These are phyloP conservation scores for Aspergillus awamori DNA, from an alignment of 2,329 filamentous ascomycete species.

Conservation along the genomic window DNA sequence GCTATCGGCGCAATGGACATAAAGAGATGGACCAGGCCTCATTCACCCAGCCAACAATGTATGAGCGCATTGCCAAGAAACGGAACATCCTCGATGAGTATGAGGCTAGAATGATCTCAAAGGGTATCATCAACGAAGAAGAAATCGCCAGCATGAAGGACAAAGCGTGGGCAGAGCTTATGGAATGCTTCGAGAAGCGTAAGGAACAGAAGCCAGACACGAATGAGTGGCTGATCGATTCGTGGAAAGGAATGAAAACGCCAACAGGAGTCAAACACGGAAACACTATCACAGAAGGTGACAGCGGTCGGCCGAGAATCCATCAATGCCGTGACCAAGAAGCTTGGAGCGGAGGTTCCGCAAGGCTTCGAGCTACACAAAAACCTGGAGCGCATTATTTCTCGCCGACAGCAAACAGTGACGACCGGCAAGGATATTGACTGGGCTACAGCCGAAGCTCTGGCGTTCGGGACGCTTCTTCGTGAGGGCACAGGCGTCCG, in stretches of 20 bases:
- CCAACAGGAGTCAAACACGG: conserved; percentile 95
- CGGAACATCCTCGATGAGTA: conserved; percentile 87
- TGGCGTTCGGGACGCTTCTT: conserved; percentile 90
- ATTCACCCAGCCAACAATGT: conserved; percentile 99
- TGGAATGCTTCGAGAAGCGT: conserved; percentile 95
- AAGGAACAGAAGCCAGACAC: conserved; percentile 96
- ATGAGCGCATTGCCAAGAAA: conserved; percentile 91
- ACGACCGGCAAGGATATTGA: conserved; percentile 92
- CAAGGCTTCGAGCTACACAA: conserved; percentile 85
- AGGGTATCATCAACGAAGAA: conserved; percentile 94
- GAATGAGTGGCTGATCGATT: conserved; percentile 97
- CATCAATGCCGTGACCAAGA: conserved; percentile 64
- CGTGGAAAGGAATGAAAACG: conserved; percentile 99
- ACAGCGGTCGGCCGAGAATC: too few species aligned
- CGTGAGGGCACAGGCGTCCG: conserved; percentile 95
- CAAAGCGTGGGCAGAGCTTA: conserved; percentile 99
- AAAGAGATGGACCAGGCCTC: conserved; percentile 99
- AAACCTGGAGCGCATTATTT: conserved; percentile 94
- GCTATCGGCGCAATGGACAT: conserved; percentile 98
- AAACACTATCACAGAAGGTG: conserved; percentile 86
- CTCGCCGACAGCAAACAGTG: conserved; percentile 86
- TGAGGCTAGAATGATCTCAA: conserved; percentile 83
- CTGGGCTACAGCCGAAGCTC: conserved; percentile 94
- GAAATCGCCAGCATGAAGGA: conserved; percentile 99
- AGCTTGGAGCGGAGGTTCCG: conserved; percentile 73